Conservation (phyloP, 2,329 filamentous ascomycete species). For the Daldinia sp. region DNA sequence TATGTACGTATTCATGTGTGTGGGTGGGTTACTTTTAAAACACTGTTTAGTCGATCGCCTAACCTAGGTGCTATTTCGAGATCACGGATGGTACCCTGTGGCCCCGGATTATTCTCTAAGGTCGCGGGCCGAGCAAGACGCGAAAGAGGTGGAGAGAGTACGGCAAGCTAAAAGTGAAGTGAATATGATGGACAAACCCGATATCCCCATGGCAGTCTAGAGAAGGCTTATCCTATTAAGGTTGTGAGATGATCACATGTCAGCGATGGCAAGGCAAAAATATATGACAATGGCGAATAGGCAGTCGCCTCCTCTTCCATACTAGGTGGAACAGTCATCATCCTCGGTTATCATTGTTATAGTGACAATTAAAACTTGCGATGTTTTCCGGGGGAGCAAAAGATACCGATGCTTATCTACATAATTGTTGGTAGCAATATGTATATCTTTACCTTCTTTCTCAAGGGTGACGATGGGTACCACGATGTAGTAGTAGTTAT, state of each 20-base stretch:
- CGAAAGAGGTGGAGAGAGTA: neutral
- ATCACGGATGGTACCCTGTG: neutral
- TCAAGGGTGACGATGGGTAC: neutral
- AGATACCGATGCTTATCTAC: neutral
- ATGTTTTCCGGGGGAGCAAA: neutral
- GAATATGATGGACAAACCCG: neutral
- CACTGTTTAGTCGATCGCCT: constrained; percentile 6
- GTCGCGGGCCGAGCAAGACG: constrained; percentile 17
- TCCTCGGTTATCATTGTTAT: neutral
- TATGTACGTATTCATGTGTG: no score
- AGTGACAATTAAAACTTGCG: neutral
- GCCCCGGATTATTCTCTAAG: constrained; percentile 3
- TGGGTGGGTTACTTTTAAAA: neutral
- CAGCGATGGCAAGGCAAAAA: no score
- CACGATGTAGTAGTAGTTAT: neutral
- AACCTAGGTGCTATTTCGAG: neutral
- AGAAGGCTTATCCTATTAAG: no score
- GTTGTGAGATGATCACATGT: constrained; percentile 10
- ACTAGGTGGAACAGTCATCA: neutral
- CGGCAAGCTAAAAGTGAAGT: constrained; percentile 8
- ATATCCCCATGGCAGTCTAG: neutral
- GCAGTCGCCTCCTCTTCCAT: neutral
- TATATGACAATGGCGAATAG: no score
- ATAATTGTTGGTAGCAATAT: neutral
- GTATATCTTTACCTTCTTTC: neutral